Percentiles rank a stretch among this genome's conserved stretches.
Evolutionary conservation across 2,329 filamentous ascomycete genomes (phyloP).

Genomic region (Aciculosporium take): DNA sequence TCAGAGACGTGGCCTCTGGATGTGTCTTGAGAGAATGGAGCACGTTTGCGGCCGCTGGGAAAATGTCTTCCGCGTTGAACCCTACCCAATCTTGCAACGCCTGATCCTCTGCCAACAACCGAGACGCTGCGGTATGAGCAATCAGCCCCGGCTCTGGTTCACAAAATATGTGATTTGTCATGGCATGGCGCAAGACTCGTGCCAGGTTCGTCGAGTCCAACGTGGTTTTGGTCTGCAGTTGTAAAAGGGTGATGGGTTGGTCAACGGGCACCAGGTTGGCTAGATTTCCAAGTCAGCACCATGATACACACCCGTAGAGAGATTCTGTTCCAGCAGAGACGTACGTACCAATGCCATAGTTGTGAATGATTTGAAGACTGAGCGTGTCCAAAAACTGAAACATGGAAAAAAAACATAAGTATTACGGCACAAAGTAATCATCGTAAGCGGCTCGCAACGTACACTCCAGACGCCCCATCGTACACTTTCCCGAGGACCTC

Average conservation of each 20-base stretch:
- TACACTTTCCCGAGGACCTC: constrained; percentile 35
- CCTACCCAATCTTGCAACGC: constrained; percentile 39
- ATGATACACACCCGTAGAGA: too few relatives aligned
- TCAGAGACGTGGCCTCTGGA: constrained; percentile 34
- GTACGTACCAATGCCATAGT: constrained; percentile 31
- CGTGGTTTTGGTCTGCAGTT: constrained; percentile 30
- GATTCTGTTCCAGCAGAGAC: not conserved
- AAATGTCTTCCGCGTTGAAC: constrained; percentile 40
- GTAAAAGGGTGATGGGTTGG: constrained; percentile 27
- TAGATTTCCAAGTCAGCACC: constrained; percentile 10
- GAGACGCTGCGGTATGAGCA: constrained; percentile 41
- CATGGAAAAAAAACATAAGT: constrained; percentile 1
- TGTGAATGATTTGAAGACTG: constrained; percentile 35
- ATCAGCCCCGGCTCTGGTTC: constrained; percentile 36
- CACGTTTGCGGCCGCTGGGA: constrained; percentile 32
- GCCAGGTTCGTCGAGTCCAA: constrained; percentile 36
- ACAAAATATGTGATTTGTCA: constrained; percentile 41
- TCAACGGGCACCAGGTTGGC: constrained; percentile 36
- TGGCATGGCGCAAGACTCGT: constrained; percentile 39
- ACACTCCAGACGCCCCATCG: constrained; percentile 40
- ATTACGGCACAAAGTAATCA: too few relatives aligned
- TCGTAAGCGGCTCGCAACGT: too few relatives aligned
- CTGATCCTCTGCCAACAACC: constrained; percentile 32
- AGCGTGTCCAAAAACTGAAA: constrained; percentile 37
- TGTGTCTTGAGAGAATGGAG: constrained; percentile 28